Evolutionary conservation across 2,329 filamentous ascomycete species (phyloP), one percentile per base, ranked within the genome.

Genomic region (Pseudocercospora cruenta): DNA sequence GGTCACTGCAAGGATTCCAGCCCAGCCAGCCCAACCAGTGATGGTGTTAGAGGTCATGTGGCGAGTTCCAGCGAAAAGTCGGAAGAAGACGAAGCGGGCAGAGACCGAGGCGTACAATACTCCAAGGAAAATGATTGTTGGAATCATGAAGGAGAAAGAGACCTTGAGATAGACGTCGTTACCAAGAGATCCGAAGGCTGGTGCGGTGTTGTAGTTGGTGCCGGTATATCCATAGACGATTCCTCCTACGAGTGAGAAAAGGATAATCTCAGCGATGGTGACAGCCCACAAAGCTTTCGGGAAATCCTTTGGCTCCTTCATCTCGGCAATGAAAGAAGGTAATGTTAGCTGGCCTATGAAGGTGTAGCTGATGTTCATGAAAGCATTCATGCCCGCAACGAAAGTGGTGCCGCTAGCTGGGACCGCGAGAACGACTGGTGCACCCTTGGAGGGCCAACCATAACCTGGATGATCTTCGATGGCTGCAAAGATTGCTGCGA

Each of bases 301-400:
- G 76, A 97, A 97, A 72, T 97, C 94, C 64, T 86, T 88, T 1
- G 85, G 87, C 55, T 88, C 83, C 75, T 86, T 91, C 94, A 97
- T 97, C 79, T 97, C 94, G 3, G 94, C 93, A 70, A 97, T 97
- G 82, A 97, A 97, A 72, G 91, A 94, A 0, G 94, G 94, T 14
- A 97, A 85, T 0, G 94, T 97, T 73, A 97, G 96, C 77, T 97
- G 94, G 0, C 94, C 94, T 71, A 97, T 97, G 76, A 97, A 97
- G 0, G 94, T 97, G 78, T 97, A 97, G 80, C 90, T 92, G 76
- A 97, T 97, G 80, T 97, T 97, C 78, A 97, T 85, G 80, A 97
- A 97, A 0, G 94, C 94, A 61, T 89, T 93, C 85, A 96, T 90
- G 22, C 90, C 93, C 2, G 85, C 82, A 3, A 96, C 91, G 72